Evolutionary conservation across 257 asterid genomes (phyloP).

Genomic region (Plectranthus barbatus): DNA sequence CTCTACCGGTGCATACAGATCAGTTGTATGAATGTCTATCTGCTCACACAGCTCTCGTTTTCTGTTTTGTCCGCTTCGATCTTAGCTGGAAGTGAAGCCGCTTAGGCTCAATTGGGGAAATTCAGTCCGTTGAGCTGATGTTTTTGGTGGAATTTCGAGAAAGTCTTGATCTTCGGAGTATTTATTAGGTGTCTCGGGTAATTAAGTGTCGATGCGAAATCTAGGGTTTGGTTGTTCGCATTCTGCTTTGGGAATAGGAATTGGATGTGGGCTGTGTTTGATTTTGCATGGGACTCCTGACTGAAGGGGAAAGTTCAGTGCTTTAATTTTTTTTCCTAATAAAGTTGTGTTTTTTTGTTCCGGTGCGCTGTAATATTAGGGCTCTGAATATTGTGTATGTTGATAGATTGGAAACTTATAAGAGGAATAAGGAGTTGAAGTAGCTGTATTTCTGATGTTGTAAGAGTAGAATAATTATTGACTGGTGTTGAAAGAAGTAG

Average conservation of each 20-base stretch:
- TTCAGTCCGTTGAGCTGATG: slow-evolving; percentile 11
- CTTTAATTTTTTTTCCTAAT: slow-evolving; percentile 13
- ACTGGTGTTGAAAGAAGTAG: slow-evolving; percentile 15
- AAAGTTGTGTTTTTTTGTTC: slow-evolving; percentile 1
- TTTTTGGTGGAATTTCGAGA: slow-evolving; percentile 7
- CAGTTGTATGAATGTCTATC: slow-evolving; percentile 15
- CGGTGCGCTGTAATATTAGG: slow-evolving; percentile 12
- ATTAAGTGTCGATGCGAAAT: slow-evolving; percentile 17
- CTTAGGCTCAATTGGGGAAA: slow-evolving; percentile 7
- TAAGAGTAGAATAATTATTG: slow-evolving; percentile 16
- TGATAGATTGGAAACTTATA: slow-evolving; percentile 2
- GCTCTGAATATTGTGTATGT: slow-evolving; percentile 17
- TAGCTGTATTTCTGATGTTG: slow-evolving; percentile 12
- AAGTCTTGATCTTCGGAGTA: slow-evolving; percentile 13
- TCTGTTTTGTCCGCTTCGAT: slow-evolving; percentile 17
- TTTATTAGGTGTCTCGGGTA: background rate
- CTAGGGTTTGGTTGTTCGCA: slow-evolving; percentile 32
- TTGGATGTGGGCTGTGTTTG: slow-evolving; percentile 21
- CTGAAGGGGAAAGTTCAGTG: slow-evolving; percentile 23
- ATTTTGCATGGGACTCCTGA: slow-evolving; percentile 30
- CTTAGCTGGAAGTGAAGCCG: slow-evolving; percentile 25
- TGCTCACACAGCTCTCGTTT: background rate
- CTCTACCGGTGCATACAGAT: slow-evolving; percentile 16
- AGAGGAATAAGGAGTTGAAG: background rate
- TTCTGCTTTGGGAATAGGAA: slow-evolving; percentile 17